Conservation (phyloP, 768 basidiomycete genomes). For the Hygrocybe punicea region DNA sequence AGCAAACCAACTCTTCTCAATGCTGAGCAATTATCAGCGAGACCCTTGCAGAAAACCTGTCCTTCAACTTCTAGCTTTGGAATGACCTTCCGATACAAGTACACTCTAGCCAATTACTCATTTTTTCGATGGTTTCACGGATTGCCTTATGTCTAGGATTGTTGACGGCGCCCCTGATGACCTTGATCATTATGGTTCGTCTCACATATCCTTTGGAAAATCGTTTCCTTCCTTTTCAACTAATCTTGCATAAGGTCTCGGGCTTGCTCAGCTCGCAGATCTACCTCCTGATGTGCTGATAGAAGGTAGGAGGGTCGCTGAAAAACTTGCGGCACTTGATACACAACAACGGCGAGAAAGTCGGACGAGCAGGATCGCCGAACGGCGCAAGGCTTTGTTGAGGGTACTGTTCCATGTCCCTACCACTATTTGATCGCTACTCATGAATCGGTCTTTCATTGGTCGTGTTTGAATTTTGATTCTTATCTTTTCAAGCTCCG, state of each 20-base stretch:
- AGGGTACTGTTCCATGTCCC: slow-evolving; percentile 43
- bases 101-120: not conserved
- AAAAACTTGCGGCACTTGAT: slow-evolving; percentile 55
- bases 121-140: not conserved
- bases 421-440: not conserved
- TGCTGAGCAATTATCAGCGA: not conserved
- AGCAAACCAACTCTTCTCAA: not conserved
- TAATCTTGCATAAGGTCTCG: slow-evolving; percentile 57
- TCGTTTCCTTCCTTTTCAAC: not conserved
- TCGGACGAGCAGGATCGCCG: slow-evolving; percentile 53
- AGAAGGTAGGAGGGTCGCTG: slow-evolving; percentile 61
- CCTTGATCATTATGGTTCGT: slow-evolving; percentile 67
- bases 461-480: not conserved
- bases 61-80: slow-evolving; percentile 58
- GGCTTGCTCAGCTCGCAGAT: slow-evolving; percentile 84
- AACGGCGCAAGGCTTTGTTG: slow-evolving; percentile 65
- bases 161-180: slow-evolving; percentile 66
- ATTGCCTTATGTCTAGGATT: slow-evolving; percentile 47
- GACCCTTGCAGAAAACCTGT: slow-evolving; percentile 47
- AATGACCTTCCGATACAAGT: slow-evolving; percentile 80
- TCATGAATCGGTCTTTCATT: not conserved
- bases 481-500: slow-evolving; percentile 47
- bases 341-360: slow-evolving; percentile 58
- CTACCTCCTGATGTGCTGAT: slow-evolving; percentile 68
- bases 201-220: not conserved